phyloP scores from a whole-genome alignment of 2,329 filamentous ascomycete species.

The Tothia fuscella region DNA sequence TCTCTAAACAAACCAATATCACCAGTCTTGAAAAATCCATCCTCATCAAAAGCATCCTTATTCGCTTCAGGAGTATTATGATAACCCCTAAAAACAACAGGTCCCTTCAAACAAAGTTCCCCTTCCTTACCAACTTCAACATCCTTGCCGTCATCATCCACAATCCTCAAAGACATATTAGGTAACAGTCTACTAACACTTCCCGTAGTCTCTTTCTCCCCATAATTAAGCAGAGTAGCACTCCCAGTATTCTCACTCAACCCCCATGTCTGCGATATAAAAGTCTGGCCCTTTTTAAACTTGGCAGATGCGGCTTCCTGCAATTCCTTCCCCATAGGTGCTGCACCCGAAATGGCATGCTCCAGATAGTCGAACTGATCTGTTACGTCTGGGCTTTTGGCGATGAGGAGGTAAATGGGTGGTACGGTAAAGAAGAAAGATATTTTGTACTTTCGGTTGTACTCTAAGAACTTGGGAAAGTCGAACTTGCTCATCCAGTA shows the following conservation, averaged over 20 bases:
- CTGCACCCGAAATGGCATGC: slow-evolving; percentile 40
- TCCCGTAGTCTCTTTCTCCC: slow-evolving; percentile 32
- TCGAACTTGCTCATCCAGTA: slow-evolving; percentile 55
- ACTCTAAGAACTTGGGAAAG: slow-evolving; percentile 42
- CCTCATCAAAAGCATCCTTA: slow-evolving; percentile 18
- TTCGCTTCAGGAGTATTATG: slow-evolving; percentile 23
- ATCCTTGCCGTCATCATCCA: slow-evolving; percentile 23
- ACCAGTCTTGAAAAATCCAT: slow-evolving; percentile 28
- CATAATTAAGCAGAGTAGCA: slow-evolving; percentile 34
- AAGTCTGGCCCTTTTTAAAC: slow-evolving; percentile 30
- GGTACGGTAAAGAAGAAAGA: slow-evolving; percentile 49
- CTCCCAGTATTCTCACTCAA: slow-evolving; percentile 43
- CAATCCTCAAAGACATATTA: slow-evolving; percentile 19
- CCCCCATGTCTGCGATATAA: slow-evolving; percentile 45
- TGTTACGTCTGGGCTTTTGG: slow-evolving; percentile 42
- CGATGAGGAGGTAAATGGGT: slow-evolving; percentile 47
- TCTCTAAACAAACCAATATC: slow-evolving; percentile 26
- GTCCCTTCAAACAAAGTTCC: slow-evolving; percentile 25
- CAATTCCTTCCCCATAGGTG: slow-evolving; percentile 43
- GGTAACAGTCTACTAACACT: slow-evolving; percentile 34
- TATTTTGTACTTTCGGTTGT: slow-evolving; percentile 38
- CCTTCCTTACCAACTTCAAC: slow-evolving; percentile 21
- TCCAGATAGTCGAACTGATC: slow-evolving; percentile 43
- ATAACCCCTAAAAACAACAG: slow-evolving; percentile 27
- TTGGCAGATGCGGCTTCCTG: slow-evolving; percentile 40